phyloP scores from a whole-genome alignment of 352 stramenopile species.

The Porosira glacialis region DNA sequence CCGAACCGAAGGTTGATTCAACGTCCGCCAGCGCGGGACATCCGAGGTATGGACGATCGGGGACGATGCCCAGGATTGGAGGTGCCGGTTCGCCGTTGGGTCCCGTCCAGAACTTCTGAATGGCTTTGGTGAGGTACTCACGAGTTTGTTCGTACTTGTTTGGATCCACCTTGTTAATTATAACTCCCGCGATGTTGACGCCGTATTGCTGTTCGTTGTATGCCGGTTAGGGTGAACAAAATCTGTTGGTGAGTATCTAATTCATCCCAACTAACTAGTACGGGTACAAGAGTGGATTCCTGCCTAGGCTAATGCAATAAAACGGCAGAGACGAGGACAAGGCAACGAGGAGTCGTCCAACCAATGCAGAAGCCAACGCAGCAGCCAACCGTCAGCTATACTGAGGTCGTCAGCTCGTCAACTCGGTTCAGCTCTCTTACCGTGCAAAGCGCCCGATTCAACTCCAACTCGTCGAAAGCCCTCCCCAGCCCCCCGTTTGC shows the following conservation, averaged over 20 bases:
- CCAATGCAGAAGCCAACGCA: no score
- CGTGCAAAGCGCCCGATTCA: constrained; percentile 80
- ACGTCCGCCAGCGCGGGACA: constrained; percentile 68
- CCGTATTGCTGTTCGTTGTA: constrained; percentile 74
- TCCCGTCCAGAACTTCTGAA: constrained; percentile 60
- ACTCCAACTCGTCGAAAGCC: constrained; percentile 88
- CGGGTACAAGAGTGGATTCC: no score
- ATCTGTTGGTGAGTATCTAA: not conserved
- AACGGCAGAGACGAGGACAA: no score
- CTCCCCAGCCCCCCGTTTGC: constrained; percentile 92
- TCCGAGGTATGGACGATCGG: constrained; percentile 75
- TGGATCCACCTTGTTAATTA: constrained; percentile 91
- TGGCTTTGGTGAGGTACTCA: constrained; percentile 66
- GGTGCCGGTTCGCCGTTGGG: constrained; percentile 37
- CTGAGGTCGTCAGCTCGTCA: no score
- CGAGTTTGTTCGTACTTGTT: constrained; percentile 76
- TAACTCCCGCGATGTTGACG: constrained; percentile 88
- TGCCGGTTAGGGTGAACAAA: not conserved
- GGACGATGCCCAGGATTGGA: constrained; percentile 65
- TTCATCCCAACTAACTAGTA: no score
- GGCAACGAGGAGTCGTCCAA: no score
- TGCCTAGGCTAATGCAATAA: no score
- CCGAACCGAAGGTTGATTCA: constrained; percentile 61
- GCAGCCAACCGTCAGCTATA: no score
- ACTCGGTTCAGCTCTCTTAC: constrained; percentile 23